Base-by-base conservation (phyloP, 164 flowering plant species). In the Vitis riparia region DNA sequence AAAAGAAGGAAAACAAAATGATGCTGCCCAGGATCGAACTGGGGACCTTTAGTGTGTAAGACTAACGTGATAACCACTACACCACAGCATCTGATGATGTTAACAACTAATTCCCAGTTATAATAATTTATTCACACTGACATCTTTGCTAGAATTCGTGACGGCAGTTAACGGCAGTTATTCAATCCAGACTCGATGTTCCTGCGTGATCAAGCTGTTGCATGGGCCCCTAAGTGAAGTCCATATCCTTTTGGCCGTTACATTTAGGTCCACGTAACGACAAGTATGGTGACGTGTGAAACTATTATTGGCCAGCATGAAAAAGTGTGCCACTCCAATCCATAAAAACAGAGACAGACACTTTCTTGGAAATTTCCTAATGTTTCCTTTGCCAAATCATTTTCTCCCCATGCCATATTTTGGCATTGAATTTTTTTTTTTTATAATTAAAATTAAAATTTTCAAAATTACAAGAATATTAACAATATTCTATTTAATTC, bases 51-150 rank as follows among this genome's bases (percentile, higher is more conserved):
- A 70, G 85, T 74, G 85, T 82, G 85, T 82, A 80, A 82, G 74
- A 73, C 85, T 71, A 77, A 82, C 82, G 85, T 80, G 85, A 82
- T 80, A 77, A 80, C 85, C 83, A 77, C 83, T 83, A 75, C 85
- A 82, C 81, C 84, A 82, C 85, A 81, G 84, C 82, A 79, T 23
- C 27, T 23, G 27, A 23, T 23, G 27, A 23, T 1, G 47, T 47
- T 14, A 19, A 9, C 9, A 2, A 16, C 2, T 63, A 10, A 8
- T 14, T 9, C 49, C 13, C 13, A 9, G 11, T 44, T 44, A 9
- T 1, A 1, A 23, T 23, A 23, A 23, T 23, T 0, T 0, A 23
- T 23, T 0, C 27, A 23, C 27, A 23, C 27, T 23, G 27, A 23
- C n/a, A 11, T 5, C 2, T 13, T 12, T 1, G 8, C 30, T 10